Evolutionary conservation across 176 grass and related monocot genomes (phyloP).

Genomic region (Guadua angustifolia): DNA sequence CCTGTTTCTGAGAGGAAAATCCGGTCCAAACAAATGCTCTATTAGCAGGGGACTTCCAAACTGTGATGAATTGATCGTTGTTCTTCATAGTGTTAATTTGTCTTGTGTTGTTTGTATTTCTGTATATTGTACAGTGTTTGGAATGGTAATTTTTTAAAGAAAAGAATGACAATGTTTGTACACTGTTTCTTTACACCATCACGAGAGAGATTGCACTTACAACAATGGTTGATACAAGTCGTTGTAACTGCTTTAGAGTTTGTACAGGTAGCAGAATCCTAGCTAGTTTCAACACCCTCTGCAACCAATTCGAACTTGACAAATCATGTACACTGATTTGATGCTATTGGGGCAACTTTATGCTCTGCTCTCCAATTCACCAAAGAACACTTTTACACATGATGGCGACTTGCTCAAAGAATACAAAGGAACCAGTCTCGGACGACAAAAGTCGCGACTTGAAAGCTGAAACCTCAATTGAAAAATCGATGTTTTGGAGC

Average conservation of each 20-base stretch:
- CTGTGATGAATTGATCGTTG: too few relatives aligned
- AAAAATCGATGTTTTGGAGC: neutral
- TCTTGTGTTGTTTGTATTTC: neutral
- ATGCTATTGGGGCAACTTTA: constrained; percentile 26
- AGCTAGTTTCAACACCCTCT: neutral
- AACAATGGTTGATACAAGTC: neutral
- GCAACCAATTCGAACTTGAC: constrained; percentile 40
- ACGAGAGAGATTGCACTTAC: neutral
- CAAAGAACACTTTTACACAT: neutral
- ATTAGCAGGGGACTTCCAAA: too few relatives aligned
- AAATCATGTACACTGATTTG: neutral
- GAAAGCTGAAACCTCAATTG: neutral
- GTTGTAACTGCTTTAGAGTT: neutral
- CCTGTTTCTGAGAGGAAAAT: neutral
- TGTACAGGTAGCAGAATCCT: neutral
- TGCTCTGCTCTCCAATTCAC: constrained; percentile 20
- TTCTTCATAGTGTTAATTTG: neutral
- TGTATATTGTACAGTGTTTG: neutral
- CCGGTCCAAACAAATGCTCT: neutral
- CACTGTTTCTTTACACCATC: neutral
- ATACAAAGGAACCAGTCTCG: neutral
- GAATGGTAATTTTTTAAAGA: neutral
- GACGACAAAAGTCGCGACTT: constrained; percentile 6
- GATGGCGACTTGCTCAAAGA: constrained; percentile 27
- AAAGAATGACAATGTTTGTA: neutral